Conservation (phyloP, 257 asterid genomes). For the Eucommia ulmoides region DNA sequence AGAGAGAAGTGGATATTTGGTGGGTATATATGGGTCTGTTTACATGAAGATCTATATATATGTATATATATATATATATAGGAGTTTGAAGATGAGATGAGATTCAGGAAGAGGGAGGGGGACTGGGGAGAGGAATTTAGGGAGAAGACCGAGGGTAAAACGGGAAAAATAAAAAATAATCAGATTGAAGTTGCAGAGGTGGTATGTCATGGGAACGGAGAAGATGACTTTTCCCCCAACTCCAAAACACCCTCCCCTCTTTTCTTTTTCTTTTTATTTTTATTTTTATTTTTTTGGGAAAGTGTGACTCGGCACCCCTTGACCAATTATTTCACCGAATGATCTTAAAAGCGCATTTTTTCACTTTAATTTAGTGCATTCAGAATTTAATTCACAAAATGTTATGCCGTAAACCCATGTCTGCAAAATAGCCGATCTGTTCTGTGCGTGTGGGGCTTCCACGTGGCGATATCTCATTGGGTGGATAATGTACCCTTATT, state of each 20-base stretch:
- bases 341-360: too few species aligned
- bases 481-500: constrained; percentile 1
- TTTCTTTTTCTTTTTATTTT: too few species aligned
- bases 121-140: too few species aligned
- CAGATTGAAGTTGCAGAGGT: constrained; percentile 33
- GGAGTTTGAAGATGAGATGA: constrained; percentile 10
- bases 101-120: constrained; percentile 11
- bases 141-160: constrained; percentile 11
- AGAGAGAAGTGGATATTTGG: not conserved
- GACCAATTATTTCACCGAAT: too few species aligned
- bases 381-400: too few species aligned
- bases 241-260: too few species aligned
- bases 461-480: constrained; percentile 21
- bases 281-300: too few species aligned
- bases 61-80: constrained; percentile 17
- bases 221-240: constrained; percentile 51
- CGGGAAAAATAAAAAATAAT: constrained; percentile 2
- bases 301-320: too few species aligned
- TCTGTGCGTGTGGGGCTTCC: constrained; percentile 10
- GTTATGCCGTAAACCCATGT: too few species aligned
- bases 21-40: not conserved
- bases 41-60: not conserved
- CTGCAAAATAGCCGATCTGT: constrained; percentile 35
- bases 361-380: too few species aligned
- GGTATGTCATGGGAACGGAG: constrained; percentile 59